phyloP scores from a whole-genome alignment of 352 stramenopile species.

The Globisporangium cederbergense region DNA sequence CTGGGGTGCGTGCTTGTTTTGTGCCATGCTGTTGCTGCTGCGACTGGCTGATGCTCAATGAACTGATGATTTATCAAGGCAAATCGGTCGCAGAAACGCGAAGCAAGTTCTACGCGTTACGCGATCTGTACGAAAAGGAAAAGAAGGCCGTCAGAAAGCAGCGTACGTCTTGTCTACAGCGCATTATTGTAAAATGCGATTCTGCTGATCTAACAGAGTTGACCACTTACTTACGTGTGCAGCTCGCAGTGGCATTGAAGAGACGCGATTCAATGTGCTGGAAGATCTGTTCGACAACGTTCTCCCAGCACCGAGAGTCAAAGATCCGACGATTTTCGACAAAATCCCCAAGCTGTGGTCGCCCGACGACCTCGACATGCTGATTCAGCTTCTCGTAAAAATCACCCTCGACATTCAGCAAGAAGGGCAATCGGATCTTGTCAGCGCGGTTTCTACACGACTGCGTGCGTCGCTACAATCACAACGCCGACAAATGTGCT shows the following conservation, averaged over 20 bases:
- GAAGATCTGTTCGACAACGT: conserved; percentile 50
- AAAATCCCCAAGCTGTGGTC: conserved; percentile 55
- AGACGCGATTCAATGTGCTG: conserved; percentile 36
- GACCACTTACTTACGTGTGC: too few relatives aligned
- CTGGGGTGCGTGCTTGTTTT: conserved; percentile 32
- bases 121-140: conserved; percentile 60
- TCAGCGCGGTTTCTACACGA: conserved; percentile 26
- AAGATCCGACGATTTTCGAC: conserved; percentile 22
- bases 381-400: conserved; percentile 54
- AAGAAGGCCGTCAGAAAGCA: conserved; percentile 17
- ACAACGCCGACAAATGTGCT: background rate
- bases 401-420: conserved; percentile 62
- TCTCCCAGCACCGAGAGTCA: conserved; percentile 24
- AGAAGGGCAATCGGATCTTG: conserved; percentile 39
- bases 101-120: conserved; percentile 72
- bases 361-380: conserved; percentile 40
- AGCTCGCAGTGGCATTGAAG: conserved; percentile 24
- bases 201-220: background rate
- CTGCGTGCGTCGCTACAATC: conserved; percentile 17
- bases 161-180: background rate
- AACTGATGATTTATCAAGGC: conserved; percentile 9
- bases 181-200: background rate
- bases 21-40: background rate
- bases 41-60: background rate
- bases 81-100: conserved; percentile 60